A percentile compares a stretch with the other conserved stretches of the same genome.
These are phyloP conservation scores for Lactarius akahatsu DNA, from an alignment of 768 basidiomycete species.

Conservation along the genomic window DNA sequence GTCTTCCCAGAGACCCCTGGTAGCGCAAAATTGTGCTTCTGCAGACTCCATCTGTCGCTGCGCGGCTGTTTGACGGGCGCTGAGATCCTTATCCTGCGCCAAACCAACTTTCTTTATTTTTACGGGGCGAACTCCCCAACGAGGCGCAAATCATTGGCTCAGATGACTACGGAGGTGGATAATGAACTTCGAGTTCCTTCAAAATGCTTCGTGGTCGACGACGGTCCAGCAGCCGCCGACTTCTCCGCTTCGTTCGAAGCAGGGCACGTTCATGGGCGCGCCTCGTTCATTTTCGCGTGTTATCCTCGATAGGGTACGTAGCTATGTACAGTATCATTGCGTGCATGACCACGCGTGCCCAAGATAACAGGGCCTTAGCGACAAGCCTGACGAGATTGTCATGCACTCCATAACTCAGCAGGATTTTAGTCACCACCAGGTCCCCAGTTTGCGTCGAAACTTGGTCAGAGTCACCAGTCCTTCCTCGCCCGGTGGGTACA, in stretches of 20 bases:
- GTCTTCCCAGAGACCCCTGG: conserved; percentile 11
- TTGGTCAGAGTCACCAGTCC: background rate
- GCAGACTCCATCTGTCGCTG: background rate
- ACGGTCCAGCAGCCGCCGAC: background rate
- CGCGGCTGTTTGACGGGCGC: background rate
- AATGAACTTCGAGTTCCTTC: background rate
- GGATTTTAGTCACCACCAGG: background rate
- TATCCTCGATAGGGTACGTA: background rate
- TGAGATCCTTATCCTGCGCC: background rate
- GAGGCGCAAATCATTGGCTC: background rate
- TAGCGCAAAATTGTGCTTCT: conserved; percentile 1
- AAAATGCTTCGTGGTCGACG: background rate
- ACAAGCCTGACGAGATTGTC: background rate
- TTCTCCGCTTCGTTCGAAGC: background rate
- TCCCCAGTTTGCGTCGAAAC: background rate
- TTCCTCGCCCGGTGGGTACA: background rate
- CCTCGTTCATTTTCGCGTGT: background rate
- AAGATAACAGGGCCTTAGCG: background rate
- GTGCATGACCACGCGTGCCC: background rate
- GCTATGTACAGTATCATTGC: background rate
- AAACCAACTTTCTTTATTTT: background rate
- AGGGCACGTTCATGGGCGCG: background rate
- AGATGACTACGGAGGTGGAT: background rate
- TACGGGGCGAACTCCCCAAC: background rate
- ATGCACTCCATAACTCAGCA: background rate